Base-by-base conservation (phyloP, 495 filamentous ascomycete genomes). In the Apiosordaria backusii region DNA sequence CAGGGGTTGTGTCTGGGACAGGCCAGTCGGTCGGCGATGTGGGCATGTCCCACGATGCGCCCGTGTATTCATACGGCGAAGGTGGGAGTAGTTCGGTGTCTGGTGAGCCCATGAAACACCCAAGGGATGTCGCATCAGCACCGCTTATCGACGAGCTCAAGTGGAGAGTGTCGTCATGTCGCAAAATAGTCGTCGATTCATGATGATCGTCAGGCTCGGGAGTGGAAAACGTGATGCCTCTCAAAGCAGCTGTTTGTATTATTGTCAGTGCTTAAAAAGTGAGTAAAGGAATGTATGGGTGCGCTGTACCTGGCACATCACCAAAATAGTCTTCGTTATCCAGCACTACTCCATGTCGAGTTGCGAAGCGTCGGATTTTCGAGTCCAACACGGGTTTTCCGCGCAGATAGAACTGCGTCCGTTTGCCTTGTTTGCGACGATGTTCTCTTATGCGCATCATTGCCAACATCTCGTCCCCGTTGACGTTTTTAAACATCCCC, bases 401-500 rank as follows among this genome's bases (percentile, higher is more conserved):
- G 24, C 63, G 26, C 0, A 64, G 50, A 19, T 27, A 63, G 52
- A 76, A 76, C 1, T 23, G 2, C 0, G 70, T 73, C 0, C 62
- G 61, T 50, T 71, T 75, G 50, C 68, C 67, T 1, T 64, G 61
- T 6, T 60, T 13, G 22, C 62, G 67, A 1, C 74, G 70, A 19
- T n/a, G 62, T 60, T 62, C 50, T 26, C 59, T 63, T 2, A 77
- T 72, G 3, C 27, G 25, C 5, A 75, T 13, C 69, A 77, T 75
- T 2, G 65, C 65, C 7, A 61, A 66, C 60, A 71, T 69, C 10
- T 75, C 70, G 7, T 67, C 9, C 16, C 61, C 64, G 0, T 52
- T 68, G 70, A 70, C 63, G 40, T 77, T 75, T 61, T 77, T 77
- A 3, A 60, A 62, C 35, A 76, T 22, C 1, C 67, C 63, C 74